These are phyloP conservation scores for Ceriops zippeliana DNA, from an alignment of 345 rosid genomes.

Conservation along the genomic window DNA sequence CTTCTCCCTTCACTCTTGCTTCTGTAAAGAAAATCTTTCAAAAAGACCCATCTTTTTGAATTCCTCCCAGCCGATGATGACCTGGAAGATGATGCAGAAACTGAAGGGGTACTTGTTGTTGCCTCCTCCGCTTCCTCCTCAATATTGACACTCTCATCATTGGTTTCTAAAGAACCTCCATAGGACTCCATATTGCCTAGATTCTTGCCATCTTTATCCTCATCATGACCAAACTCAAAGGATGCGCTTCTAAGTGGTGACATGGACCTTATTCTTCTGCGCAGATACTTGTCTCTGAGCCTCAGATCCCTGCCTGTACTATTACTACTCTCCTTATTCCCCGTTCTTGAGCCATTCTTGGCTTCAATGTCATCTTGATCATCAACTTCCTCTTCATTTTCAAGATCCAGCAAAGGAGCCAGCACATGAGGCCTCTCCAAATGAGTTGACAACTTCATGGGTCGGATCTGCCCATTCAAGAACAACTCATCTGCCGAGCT, in stretches of 20 bases:
- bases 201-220: conserved; percentile 6
- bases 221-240: conserved; percentile 37
- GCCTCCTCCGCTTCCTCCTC: conserved; percentile 22
- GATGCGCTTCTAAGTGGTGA: conserved; percentile 62
- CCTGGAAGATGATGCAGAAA: conserved; percentile 73
- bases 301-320: conserved; percentile 69
- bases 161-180: conserved; percentile 10
- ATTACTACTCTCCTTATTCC: not conserved
- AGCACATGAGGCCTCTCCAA: conserved; percentile 75
- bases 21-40: conserved; percentile 77
- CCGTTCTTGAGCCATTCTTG: conserved; percentile 10
- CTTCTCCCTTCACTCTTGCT: conserved; percentile 94
- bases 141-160: conserved; percentile 1
- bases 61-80: conserved; percentile 87
- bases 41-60: conserved; percentile 88
- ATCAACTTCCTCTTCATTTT: conserved; percentile 44
- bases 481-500: conserved; percentile 90
- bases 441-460: conserved; percentile 87
- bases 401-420: conserved; percentile 70
- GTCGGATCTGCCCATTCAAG: conserved; percentile 87
- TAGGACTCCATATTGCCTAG: not conserved
- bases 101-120: conserved; percentile 39
- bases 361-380: not conserved
- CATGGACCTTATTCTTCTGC: conserved; percentile 84
- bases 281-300: conserved; percentile 56